Evolutionary conservation across 768 basidiomycete species (phyloP).

Genomic region (Plicaturopsis crispa): DNA sequence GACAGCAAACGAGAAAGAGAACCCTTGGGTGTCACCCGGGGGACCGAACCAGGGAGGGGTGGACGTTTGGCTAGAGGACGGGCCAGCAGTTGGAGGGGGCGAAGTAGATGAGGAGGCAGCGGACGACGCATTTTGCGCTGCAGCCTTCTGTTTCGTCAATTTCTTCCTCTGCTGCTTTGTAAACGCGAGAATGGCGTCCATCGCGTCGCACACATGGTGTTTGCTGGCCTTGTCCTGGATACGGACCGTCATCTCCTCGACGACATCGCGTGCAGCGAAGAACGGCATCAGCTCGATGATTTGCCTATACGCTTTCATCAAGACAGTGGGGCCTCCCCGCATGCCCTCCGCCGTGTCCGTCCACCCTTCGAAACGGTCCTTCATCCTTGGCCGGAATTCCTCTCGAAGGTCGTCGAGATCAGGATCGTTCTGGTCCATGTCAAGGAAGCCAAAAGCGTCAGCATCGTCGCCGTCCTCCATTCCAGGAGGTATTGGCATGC

Average conservation of each 20-base stretch:
- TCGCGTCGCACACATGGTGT: conserved; percentile 39
- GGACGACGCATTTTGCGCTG: conserved; percentile 9
- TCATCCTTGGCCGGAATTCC: conserved; percentile 51
- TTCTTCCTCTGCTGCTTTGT: conserved; percentile 43
- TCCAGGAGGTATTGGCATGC: conserved; percentile 33
- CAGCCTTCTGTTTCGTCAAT: conserved; percentile 14
- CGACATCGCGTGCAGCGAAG: conserved; percentile 39
- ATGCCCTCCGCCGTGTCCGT: conserved; percentile 27
- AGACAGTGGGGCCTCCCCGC: conserved; percentile 27
- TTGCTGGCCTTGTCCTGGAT: conserved; percentile 52
- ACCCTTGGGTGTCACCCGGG: too few relatives aligned
- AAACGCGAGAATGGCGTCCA: conserved; percentile 40
- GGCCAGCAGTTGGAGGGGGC: conserved; percentile 1
- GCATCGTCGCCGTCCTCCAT: conserved; percentile 30
- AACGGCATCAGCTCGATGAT: conserved; percentile 50
- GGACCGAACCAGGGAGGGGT: background rate
- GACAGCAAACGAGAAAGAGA: conserved; percentile 4
- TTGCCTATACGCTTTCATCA: conserved; percentile 36
- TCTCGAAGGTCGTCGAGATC: conserved; percentile 55
- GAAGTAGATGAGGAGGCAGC: conserved; percentile 2
- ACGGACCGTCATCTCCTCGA: conserved; percentile 41
- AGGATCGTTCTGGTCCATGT: conserved; percentile 42
- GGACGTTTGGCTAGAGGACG: background rate
- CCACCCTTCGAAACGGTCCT: conserved; percentile 56
- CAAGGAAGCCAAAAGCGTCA: conserved; percentile 44